These are phyloP conservation scores for Avena insularis DNA, from an alignment of 176 grass and related monocot genomes.

Conservation along the genomic window DNA sequence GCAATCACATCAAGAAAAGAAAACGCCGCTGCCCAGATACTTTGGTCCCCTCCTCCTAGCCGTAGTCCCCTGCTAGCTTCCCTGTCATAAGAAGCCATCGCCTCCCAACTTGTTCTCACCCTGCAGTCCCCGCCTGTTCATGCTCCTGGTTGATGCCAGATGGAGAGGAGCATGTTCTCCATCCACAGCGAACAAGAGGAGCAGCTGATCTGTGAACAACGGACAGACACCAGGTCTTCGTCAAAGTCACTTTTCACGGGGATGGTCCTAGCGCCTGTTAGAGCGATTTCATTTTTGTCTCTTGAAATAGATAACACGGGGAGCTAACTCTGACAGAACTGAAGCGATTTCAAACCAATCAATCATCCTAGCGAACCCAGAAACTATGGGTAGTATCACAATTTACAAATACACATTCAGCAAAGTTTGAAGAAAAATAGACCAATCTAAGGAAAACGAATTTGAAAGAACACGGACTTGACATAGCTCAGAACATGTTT, in stretches of 20 bases:
- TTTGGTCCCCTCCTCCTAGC: neutral
- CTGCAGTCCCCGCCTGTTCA: neutral
- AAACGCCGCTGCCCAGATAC: neutral
- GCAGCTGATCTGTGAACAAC: neutral
- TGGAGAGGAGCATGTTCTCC: neutral
- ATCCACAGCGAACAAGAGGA: neutral
- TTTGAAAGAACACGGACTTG: neutral
- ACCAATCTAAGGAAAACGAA: neutral
- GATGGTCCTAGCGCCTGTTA: neutral
- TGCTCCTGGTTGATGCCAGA: conserved; percentile 2
- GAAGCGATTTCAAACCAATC: neutral
- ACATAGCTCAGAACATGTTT: conserved; percentile 19
- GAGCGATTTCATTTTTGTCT: neutral
- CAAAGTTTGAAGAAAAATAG: neutral
- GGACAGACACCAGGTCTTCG: neutral
- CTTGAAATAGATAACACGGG: neutral
- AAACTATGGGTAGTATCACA: neutral
- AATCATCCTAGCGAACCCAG: neutral
- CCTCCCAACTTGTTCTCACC: neutral
- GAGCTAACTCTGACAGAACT: neutral
- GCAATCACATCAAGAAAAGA: neutral
- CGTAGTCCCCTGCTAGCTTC: neutral
- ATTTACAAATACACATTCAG: conserved; percentile 1
- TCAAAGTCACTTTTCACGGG: neutral
- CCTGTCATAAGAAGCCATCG: neutral